These are phyloP conservation scores for Plasmodium cynomolgi DNA, from an alignment of 169 alveolate species.

Conservation along the genomic window DNA sequence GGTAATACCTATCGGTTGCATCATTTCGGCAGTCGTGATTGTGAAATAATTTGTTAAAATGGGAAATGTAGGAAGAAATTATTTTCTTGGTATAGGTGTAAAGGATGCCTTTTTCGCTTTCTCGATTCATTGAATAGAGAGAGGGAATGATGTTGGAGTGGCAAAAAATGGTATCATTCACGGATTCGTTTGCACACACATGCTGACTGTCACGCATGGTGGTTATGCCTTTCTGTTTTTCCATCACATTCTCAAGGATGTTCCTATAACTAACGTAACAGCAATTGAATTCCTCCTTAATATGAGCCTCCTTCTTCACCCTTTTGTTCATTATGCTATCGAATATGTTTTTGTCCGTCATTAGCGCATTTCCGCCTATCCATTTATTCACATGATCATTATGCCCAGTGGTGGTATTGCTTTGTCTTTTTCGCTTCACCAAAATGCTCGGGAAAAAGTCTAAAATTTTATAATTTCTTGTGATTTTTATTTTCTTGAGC, in stretches of 20 bases:
- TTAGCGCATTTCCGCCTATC: not conserved
- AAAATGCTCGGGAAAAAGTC: constrained; percentile 57
- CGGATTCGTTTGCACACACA: constrained; percentile 10
- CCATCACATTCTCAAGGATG: constrained; percentile 5
- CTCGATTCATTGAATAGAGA: constrained; percentile 30
- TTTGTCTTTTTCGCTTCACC: not conserved
- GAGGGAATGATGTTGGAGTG: constrained; percentile 1
- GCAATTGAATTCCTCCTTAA: constrained; percentile 21
- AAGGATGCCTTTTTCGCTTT: constrained; percentile 26
- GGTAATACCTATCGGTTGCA: constrained; percentile 3
- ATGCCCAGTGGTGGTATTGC: not conserved
- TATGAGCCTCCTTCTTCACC: constrained; percentile 20
- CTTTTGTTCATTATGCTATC: constrained; percentile 58
- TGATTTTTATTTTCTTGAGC: not conserved
- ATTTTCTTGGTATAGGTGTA: constrained; percentile 44
- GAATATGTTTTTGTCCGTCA: constrained; percentile 31
- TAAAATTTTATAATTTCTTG: constrained; percentile 31
- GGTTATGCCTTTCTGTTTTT: constrained; percentile 10
- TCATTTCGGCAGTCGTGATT: constrained; percentile 30
- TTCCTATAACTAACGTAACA: constrained; percentile 26
- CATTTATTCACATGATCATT: not conserved
- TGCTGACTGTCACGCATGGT: not conserved
- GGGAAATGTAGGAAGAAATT: constrained; percentile 17
- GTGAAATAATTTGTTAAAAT: not conserved
- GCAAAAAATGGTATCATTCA: constrained; percentile 17